These are phyloP conservation scores for Pyracantha coccinea DNA, from an alignment of 331 rosid species.

Conservation along the genomic window DNA sequence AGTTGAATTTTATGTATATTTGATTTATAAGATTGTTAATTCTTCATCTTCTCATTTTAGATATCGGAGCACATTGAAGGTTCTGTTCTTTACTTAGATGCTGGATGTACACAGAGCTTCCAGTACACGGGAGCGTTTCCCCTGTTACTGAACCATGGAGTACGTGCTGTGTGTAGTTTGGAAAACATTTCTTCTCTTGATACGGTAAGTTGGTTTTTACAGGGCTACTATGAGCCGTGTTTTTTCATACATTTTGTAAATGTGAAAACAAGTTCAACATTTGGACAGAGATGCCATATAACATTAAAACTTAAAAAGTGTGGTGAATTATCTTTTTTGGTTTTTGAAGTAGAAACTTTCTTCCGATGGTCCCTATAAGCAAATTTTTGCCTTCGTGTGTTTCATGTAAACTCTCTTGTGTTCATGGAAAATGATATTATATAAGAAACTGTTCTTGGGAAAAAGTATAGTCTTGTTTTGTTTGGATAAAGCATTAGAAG, in stretches of 20 bases:
- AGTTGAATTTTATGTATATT: background rate
- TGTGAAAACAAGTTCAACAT: too few species aligned
- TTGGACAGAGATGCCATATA: background rate
- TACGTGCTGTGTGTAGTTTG: conserved; percentile 71
- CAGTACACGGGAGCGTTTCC: conserved; percentile 70
- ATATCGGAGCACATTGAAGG: conserved; percentile 73
- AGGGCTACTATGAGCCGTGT: background rate
- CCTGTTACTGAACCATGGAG: conserved; percentile 64
- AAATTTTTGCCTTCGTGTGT: background rate
- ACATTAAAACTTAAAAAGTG: too few species aligned
- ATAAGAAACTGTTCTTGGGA: background rate
- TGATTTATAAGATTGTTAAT: background rate
- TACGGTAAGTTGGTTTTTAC: conserved; percentile 31
- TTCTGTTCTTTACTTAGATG: conserved; percentile 69
- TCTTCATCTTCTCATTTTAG: conserved; percentile 21
- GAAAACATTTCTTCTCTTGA: conserved; percentile 52
- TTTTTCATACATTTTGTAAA: background rate
- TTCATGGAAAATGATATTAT: background rate
- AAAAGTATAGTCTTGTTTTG: background rate
- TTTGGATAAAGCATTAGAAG: background rate
- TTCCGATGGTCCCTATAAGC: background rate
- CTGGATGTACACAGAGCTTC: conserved; percentile 78
- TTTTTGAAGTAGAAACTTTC: background rate
- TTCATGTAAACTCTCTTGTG: background rate
- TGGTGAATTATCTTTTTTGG: background rate